These are phyloP conservation scores for Glycine soja DNA, from an alignment of 306 rosid species.

Conservation along the genomic window DNA sequence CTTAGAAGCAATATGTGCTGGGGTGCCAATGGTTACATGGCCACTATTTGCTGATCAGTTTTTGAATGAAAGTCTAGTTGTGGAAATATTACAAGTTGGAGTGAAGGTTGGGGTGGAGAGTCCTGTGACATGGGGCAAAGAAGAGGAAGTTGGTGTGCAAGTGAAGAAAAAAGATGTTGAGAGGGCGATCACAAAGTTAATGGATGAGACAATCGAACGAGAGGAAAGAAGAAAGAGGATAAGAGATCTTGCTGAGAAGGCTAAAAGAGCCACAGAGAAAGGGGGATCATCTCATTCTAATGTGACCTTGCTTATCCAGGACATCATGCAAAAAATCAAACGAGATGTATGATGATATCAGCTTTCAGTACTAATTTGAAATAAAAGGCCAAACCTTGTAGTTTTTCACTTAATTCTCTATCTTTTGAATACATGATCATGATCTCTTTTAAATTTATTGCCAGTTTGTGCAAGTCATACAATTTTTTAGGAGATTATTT, in stretches of 20 bases:
- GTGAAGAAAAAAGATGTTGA: constrained; percentile 51
- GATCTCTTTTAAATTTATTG: no score
- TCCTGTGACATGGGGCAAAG: no score
- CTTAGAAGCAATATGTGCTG: constrained; percentile 57
- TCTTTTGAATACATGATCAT: background rate
- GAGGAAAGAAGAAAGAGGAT: constrained; percentile 51
- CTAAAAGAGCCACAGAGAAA: constrained; percentile 54
- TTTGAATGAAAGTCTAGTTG: constrained; percentile 48
- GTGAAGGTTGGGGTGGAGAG: no score
- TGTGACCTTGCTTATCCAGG: constrained; percentile 50
- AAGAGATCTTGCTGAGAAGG: constrained; percentile 46
- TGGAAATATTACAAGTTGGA: constrained; percentile 10
- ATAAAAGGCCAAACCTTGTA: background rate
- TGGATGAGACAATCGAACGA: constrained; percentile 47
- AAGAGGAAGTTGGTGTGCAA: no score
- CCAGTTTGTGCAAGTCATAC: background rate
- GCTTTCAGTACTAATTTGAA: background rate
- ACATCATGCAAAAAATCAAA: constrained; percentile 43
- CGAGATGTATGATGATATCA: background rate
- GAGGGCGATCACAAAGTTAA: constrained; percentile 48
- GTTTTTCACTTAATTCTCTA: background rate
- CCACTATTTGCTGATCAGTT: constrained; percentile 63
- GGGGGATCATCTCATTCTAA: constrained; percentile 68
- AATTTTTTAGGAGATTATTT: no score
- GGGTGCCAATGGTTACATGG: constrained; percentile 67